Base-by-base conservation (phyloP, 345 rosid genomes). In the Capsella bursapastoris region DNA sequence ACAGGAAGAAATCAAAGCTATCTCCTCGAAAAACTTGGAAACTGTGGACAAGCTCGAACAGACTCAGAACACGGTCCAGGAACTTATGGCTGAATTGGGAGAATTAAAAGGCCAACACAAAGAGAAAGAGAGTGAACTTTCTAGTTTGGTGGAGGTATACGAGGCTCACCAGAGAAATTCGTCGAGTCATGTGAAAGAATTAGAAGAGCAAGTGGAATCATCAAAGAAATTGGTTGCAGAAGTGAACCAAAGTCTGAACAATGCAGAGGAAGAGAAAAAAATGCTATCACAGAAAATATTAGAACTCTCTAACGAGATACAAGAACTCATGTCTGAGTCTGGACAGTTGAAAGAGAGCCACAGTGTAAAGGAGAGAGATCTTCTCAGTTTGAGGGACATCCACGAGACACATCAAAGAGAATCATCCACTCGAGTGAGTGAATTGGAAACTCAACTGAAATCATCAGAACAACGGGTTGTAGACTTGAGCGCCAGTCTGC, bases 111-210 rank as follows among this genome's bases (percentile, higher is more conserved):
- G 76, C 61, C 87, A 89, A 18, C 22, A 18, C 69, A 82, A 77
- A 71, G 93, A 82, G 11, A 93, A 78, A 71, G 93, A 87, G 67
- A 83, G 73, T 72, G 92, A 85, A 31, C 64, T 79, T 63, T 82
- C 83, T 44, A 77, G 75, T 57, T 82, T 86, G 51, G 55, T 35
- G 73, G 79, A 83, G 75, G 74, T 60, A 57, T 84, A 85, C 43
- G 85, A 87, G 84, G 76, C 66, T 43, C 86, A 71, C 68, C 70
- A 78, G 67, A 80, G 77, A 66, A 84, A 86, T 51, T 78, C 89
- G 29, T 82, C 86, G 18, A 83, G 25, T 40, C 56, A 13, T 10
- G 74, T 70, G 38, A 76, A 71, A 66, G 73, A 70, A 41, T 7
- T 73, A 66, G 58, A 66, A 72, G 70, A 37, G 6, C 60, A 43